Evolutionary conservation across 2,329 filamentous ascomycete species (phyloP).

Genomic region (Venturia aucupariae): DNA sequence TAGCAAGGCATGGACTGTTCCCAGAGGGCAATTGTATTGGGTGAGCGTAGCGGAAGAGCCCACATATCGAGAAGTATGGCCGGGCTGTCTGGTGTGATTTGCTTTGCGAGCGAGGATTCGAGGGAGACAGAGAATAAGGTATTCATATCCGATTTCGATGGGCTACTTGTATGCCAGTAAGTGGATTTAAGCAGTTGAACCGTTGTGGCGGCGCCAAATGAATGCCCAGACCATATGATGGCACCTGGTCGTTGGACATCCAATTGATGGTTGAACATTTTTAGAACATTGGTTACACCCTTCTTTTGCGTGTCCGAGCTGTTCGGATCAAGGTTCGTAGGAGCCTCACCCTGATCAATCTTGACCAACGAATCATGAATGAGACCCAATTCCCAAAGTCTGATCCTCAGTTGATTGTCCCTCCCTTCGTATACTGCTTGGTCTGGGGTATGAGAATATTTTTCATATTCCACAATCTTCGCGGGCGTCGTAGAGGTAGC

Average conservation of each 20-base stretch:
- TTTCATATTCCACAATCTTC: conserved; percentile 35
- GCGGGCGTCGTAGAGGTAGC: conserved; percentile 39
- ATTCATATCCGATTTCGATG: conserved; percentile 19
- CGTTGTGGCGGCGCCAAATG: conserved; percentile 66
- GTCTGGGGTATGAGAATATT: conserved; percentile 51
- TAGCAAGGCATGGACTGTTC: conserved; percentile 67
- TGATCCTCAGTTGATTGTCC: conserved; percentile 63
- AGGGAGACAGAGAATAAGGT: conserved; percentile 53
- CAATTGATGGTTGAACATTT: conserved; percentile 51
- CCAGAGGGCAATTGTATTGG: conserved; percentile 54
- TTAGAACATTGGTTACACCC: conserved; percentile 38
- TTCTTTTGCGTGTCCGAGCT: conserved; percentile 27
- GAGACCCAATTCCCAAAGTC: conserved; percentile 69
- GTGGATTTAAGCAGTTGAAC: conserved; percentile 72
- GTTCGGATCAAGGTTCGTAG: conserved; percentile 38
- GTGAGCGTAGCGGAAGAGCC: conserved; percentile 63
- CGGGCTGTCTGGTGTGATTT: conserved; percentile 59
- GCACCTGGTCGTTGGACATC: conserved; percentile 62
- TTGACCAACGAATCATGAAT: conserved; percentile 58
- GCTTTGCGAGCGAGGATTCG: conserved; percentile 48
- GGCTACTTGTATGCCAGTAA: conserved; percentile 33
- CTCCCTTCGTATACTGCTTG: conserved; percentile 58
- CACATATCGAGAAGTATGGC: conserved; percentile 70
- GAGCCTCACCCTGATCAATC: conserved; percentile 48
- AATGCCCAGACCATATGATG: conserved; percentile 70